Evolutionary conservation across 441 rosid species (phyloP), one percentile per base, ranked within the genome.

Genomic region (Aquilaria agallochum): DNA sequence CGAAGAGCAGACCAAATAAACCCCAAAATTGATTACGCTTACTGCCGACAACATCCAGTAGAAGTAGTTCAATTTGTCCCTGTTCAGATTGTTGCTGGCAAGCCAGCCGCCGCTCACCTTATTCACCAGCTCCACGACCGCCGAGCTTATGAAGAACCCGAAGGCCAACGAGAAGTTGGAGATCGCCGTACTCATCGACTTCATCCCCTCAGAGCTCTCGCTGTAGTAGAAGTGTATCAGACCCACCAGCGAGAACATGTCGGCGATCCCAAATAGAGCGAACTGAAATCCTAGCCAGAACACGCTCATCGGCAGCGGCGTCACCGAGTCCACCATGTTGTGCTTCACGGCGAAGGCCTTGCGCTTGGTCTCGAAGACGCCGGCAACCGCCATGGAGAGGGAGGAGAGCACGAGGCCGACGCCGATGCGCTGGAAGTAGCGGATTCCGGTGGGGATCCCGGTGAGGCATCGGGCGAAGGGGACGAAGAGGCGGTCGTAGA

Each of bases 251-350:
- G 90, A 77, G 82, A 87, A 84, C 83, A 84, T 70, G 54, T 82
- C 90, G 47, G 84, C 87, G 2, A 78, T 76, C 51, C 88, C 90
- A 52, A 82, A 78, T 20, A 84, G 77, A 0, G 78, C 80, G 14
- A 64, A 84, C 53, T 87, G 90, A 71, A 69, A 67, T 2, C 87
- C 85, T 5, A 87, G 81, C 94, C 90, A 87, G 50, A 87, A 76
- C 64, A 85, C 70, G 51, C 74, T 81, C 59, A 81, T 81, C 2
- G 95, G 89, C 55, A 83, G 56, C 4, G 86, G 82, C 47, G 71
- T 74, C 2, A 14, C 11, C 9, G 90, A 72, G 66, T 84, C 79
- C 27, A 84, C 84, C 88, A 76, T 80, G 63, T 76, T 63, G 57
- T 79, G 75, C 45, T 82, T 48, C 49, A 70, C 45, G 2, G 88